These are phyloP conservation scores for Senna siamea DNA, from an alignment of 306 rosid species.

Conservation along the genomic window DNA sequence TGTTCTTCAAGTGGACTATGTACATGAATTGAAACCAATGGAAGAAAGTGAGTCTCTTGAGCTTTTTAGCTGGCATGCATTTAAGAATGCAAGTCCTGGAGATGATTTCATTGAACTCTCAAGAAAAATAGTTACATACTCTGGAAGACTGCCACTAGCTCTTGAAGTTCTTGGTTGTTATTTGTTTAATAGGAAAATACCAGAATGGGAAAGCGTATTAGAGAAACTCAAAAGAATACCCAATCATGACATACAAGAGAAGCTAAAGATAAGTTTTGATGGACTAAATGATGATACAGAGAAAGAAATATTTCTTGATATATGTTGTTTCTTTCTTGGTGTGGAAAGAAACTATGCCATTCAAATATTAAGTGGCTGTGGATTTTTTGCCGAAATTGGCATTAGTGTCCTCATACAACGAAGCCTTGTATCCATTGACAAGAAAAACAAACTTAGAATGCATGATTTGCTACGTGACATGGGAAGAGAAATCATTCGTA, in stretches of 20 bases:
- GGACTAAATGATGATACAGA: too few species aligned
- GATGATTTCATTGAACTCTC: background rate
- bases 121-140: background rate
- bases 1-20: too few species aligned
- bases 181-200: background rate
- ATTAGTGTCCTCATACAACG: too few species aligned
- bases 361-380: too few species aligned
- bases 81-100: background rate
- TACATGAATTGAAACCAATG: background rate
- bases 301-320: too few species aligned
- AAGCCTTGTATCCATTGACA: too few species aligned
- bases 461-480: too few species aligned
- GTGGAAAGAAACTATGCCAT: too few species aligned
- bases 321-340: too few species aligned
- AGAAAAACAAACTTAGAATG: too few species aligned
- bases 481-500: too few species aligned
- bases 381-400: too few species aligned
- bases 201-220: slow-evolving; percentile 13
- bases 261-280: slow-evolving; percentile 32
- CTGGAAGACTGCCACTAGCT: slow-evolving; percentile 29
- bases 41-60: background rate
- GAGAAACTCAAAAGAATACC: slow-evolving; percentile 24
- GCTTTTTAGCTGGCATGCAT: background rate
- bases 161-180: slow-evolving; percentile 22
- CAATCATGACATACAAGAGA: background rate